phyloP scores from a whole-genome alignment of 441 rosid genomes.

The Aquilaria agallochum region DNA sequence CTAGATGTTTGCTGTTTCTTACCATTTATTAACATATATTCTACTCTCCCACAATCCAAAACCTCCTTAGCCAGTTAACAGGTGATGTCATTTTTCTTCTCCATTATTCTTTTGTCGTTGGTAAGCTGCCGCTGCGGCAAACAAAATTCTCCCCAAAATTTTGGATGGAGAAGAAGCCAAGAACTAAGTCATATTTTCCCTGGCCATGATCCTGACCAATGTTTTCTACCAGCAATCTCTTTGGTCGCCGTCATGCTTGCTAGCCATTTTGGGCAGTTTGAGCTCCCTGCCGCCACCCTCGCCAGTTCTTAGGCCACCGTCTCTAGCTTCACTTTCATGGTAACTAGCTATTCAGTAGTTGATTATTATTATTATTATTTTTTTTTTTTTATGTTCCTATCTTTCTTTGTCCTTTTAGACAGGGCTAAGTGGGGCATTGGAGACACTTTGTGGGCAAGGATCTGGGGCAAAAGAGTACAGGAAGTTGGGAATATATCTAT shows the following conservation, averaged over 20 bases:
- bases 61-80: too few relatives aligned
- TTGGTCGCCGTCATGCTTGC: conserved; percentile 80
- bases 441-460: conserved; percentile 83
- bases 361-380: too few relatives aligned
- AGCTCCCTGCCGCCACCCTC: conserved; percentile 83
- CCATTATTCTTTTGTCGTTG: too few relatives aligned
- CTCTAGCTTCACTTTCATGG: conserved; percentile 80
- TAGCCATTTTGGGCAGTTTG: conserved; percentile 69
- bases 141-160: too few relatives aligned
- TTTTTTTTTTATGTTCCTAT: neutral
- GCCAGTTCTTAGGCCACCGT: conserved; percentile 82
- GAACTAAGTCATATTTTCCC: conserved; percentile 40
- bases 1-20: too few relatives aligned
- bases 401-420: conserved; percentile 19
- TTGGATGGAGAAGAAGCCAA: conserved; percentile 37
- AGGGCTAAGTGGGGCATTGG: conserved; percentile 80
- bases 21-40: too few relatives aligned
- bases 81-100: too few relatives aligned
- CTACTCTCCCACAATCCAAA: too few relatives aligned
- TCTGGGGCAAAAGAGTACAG: conserved; percentile 62
- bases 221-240: conserved; percentile 45
- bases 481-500: conserved; percentile 61
- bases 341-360: conserved; percentile 10
- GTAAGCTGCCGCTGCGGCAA: too few relatives aligned
- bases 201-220: conserved; percentile 65